These are phyloP conservation scores for Epicoccum nigrum DNA, from an alignment of 2,329 filamentous ascomycete species.

Conservation along the genomic window DNA sequence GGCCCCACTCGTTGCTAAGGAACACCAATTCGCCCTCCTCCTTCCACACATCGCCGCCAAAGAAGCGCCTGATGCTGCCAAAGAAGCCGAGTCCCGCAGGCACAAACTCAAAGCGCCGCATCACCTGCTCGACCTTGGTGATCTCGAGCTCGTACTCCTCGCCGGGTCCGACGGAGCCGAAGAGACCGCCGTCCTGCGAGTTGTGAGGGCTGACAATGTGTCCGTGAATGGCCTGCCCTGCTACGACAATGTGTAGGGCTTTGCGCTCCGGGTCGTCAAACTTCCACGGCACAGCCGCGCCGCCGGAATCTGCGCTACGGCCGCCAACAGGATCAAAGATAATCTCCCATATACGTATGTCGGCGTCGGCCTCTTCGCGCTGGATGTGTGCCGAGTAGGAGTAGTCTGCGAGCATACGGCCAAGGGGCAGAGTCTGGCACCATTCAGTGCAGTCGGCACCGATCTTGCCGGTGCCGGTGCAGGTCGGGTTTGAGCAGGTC, in stretches of 20 bases:
- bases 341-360: conserved; percentile 36
- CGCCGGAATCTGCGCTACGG: conserved; percentile 13
- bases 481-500: conserved; percentile 26
- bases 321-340: conserved; percentile 40
- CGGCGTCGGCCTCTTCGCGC: conserved; percentile 17
- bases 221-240: conserved; percentile 23
- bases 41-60: conserved; percentile 36
- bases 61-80: conserved; percentile 30
- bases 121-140: conserved; percentile 28
- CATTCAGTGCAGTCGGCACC: conserved; percentile 18
- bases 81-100: conserved; percentile 21
- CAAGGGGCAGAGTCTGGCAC: conserved; percentile 26
- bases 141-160: conserved; percentile 34
- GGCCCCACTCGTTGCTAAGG: conserved; percentile 37
- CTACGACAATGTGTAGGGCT: conserved; percentile 35
- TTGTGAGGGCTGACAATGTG: conserved; percentile 16
- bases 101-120: conserved; percentile 31
- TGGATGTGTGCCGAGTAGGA: conserved; percentile 28
- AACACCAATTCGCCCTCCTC: conserved; percentile 36
- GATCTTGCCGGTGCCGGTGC: conserved; percentile 8
- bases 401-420: conserved; percentile 26
- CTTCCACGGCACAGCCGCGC: conserved; percentile 13
- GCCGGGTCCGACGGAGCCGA: conserved; percentile 23
- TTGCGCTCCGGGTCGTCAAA: conserved; percentile 33
- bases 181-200: conserved; percentile 26